Conservation (phyloP, 73 alveolate genomes). For the Effrenium voratum region DNA sequence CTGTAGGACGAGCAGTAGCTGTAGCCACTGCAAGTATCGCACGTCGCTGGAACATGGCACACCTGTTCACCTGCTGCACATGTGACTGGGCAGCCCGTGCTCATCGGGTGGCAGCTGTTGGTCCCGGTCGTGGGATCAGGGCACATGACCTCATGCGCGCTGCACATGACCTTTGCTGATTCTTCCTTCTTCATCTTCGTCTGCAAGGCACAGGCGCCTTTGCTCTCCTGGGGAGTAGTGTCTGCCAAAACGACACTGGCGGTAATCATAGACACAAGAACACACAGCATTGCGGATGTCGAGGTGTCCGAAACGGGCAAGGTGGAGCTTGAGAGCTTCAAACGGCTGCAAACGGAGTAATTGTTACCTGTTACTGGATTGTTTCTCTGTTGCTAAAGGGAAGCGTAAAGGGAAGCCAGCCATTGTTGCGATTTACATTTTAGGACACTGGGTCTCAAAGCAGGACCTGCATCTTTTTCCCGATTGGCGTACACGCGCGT, state of each 20-base stretch:
- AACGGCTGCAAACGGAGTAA: too few species aligned
- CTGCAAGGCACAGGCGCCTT: slow-evolving; percentile 55
- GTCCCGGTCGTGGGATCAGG: background rate
- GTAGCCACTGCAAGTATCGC: slow-evolving; percentile 16
- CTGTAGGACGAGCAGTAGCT: slow-evolving; percentile 18
- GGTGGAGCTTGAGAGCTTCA: too few species aligned
- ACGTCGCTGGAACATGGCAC: slow-evolving; percentile 19
- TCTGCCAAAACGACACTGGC: background rate
- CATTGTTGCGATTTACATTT: too few species aligned
- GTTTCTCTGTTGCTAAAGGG: too few species aligned
- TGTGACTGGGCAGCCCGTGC: slow-evolving; percentile 57
- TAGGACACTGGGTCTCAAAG: too few species aligned
- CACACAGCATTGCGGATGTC: background rate
- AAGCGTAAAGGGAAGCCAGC: too few species aligned
- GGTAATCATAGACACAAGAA: slow-evolving; percentile 10
- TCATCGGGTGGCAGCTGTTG: slow-evolving; percentile 35
- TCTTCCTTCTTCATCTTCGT: background rate
- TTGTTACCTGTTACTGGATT: too few species aligned
- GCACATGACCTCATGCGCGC: slow-evolving; percentile 16
- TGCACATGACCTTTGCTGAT: slow-evolving; percentile 8
- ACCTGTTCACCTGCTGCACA: slow-evolving; percentile 18
- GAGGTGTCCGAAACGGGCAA: too few species aligned
- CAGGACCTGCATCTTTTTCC: too few species aligned
- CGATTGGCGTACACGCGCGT: too few species aligned
- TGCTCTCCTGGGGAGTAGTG: too few species aligned